These are phyloP conservation scores for Pythium guiyangense DNA, from an alignment of 352 stramenopile species.

Conservation along the genomic window DNA sequence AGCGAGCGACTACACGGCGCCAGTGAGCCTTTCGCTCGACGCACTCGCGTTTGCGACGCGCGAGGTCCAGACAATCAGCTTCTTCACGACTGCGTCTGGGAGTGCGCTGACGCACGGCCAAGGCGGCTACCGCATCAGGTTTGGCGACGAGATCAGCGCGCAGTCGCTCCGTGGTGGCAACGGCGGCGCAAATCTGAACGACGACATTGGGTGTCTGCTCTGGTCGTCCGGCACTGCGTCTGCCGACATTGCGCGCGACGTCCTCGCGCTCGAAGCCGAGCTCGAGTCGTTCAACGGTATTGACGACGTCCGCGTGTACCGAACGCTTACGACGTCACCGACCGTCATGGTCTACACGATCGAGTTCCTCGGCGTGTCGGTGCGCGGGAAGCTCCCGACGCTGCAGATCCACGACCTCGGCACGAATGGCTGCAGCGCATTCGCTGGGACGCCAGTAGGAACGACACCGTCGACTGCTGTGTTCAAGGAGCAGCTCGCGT, in stretches of 20 bases:
- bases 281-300: constrained; percentile 59
- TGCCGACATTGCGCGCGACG: constrained; percentile 34
- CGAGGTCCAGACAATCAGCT: constrained; percentile 65
- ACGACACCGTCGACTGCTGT: constrained; percentile 14
- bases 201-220: constrained; percentile 71
- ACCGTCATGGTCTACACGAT: constrained; percentile 87
- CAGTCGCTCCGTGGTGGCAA: constrained; percentile 75
- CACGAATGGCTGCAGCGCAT: constrained; percentile 88
- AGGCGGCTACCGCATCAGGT: constrained; percentile 89
- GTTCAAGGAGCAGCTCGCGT: constrained; percentile 42
- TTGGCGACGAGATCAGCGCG: constrained; percentile 86
- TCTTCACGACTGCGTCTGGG: constrained; percentile 21
- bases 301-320: constrained; percentile 67
- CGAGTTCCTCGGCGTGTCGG: constrained; percentile 89
- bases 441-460: constrained; percentile 27
- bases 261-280: constrained; percentile 52
- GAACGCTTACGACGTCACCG: constrained; percentile 34
- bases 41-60: constrained; percentile 41
- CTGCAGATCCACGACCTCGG: constrained; percentile 89
- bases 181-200: constrained; percentile 58
- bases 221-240: constrained; percentile 60
- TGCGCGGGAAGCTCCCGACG: constrained; percentile 84
- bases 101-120: constrained; percentile 34
- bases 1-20: constrained; percentile 26
- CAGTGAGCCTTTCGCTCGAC: constrained; percentile 42